phyloP scores from a whole-genome alignment of 352 stramenopile species.

The Hyphochytrium catenoides region DNA sequence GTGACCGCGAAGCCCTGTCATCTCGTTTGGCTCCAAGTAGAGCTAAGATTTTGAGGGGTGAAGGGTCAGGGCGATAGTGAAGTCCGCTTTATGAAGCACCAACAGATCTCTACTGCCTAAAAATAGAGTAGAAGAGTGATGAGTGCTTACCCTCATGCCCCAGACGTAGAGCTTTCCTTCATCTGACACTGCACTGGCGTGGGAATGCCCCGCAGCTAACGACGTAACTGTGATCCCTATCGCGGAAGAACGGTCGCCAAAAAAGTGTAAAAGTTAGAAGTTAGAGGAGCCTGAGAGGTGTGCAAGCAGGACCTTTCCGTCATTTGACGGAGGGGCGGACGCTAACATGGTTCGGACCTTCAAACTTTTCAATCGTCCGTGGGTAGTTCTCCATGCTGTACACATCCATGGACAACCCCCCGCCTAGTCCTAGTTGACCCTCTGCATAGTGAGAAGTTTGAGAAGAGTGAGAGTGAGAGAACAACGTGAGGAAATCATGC shows the following conservation, averaged over 20 bases:
- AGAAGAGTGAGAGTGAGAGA: constrained; percentile 1
- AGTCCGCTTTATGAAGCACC: too few species aligned
- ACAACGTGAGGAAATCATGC: neutral
- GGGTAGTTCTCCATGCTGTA: constrained; percentile 81
- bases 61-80: too few species aligned
- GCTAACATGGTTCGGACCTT: too few species aligned
- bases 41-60: too few species aligned
- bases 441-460: constrained; percentile 14
- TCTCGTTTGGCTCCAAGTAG: constrained; percentile 71
- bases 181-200: constrained; percentile 47
- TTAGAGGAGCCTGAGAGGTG: too few species aligned
- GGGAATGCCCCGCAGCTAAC: constrained; percentile 74
- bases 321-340: too few species aligned
- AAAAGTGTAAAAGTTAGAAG: too few species aligned
- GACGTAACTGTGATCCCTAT: constrained; percentile 31
- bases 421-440: constrained; percentile 63
- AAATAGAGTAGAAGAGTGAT: too few species aligned
- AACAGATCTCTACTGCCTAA: too few species aligned
- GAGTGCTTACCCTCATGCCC: too few species aligned
- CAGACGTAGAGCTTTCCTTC: constrained; percentile 50
- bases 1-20: constrained; percentile 42
- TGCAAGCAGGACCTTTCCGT: too few species aligned
- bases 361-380: constrained; percentile 45
- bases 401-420: constrained; percentile 66
- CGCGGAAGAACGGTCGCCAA: too few species aligned